phyloP scores from a whole-genome alignment of 1,139 yeast species.

The Pichia sorboxylosa region DNA sequence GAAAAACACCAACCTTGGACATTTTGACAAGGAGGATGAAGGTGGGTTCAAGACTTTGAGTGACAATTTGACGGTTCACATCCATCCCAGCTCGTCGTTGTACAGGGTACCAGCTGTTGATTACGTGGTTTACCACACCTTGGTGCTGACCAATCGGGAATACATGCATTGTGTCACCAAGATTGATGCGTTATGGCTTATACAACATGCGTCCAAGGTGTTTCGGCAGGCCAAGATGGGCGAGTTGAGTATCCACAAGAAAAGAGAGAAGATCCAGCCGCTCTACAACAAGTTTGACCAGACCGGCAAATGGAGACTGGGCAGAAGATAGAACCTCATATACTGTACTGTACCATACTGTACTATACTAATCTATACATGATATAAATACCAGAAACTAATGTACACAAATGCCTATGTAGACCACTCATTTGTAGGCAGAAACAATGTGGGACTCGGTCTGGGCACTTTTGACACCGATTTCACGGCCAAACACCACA shows the following conservation, averaged over 20 bases:
- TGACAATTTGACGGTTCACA: constrained; percentile 65
- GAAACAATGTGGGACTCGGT: constrained; percentile 8
- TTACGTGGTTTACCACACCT: constrained; percentile 69
- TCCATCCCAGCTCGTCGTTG: constrained; percentile 84
- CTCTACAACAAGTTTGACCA: constrained; percentile 34
- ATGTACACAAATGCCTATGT: no score
- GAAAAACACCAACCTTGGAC: constrained; percentile 38
- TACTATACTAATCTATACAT: no score
- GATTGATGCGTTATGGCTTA: constrained; percentile 77
- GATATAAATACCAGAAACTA: no score
- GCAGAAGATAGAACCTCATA: no score
- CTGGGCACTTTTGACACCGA: constrained; percentile 32
- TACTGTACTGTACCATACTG: no score
- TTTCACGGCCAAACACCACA: constrained; percentile 43
- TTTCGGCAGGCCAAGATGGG: constrained; percentile 50
- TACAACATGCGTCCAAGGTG: constrained; percentile 77
- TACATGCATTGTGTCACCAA: constrained; percentile 83
- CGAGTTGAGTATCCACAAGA: constrained; percentile 27
- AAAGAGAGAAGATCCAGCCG: constrained; percentile 37
- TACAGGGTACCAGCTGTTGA: constrained; percentile 41
- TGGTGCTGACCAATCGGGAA: constrained; percentile 73
- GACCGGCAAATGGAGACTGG: constrained; percentile 26
- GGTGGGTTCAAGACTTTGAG: constrained; percentile 64
- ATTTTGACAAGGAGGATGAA: constrained; percentile 36
- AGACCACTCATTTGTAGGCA: no score